Conservation (phyloP, 805 yeast species). For the Dipodascus albidus region DNA sequence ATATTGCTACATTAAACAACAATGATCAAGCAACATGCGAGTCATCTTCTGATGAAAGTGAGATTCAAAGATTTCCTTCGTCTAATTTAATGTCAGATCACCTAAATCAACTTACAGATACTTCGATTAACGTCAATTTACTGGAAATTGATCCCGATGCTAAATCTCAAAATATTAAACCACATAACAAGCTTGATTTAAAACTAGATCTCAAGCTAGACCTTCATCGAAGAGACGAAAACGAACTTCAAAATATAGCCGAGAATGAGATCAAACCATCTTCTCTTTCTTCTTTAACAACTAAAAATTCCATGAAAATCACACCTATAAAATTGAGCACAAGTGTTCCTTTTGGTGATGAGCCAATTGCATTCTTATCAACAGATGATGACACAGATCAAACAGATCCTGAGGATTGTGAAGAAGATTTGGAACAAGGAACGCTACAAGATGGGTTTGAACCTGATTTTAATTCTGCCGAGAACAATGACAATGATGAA, state of each 20-base stretch:
- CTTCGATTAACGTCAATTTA: neutral
- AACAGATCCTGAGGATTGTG: neutral
- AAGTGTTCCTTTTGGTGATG: neutral
- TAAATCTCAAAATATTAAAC: neutral
- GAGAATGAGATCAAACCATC: neutral
- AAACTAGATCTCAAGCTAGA: too few species aligned
- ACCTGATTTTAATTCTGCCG: neutral
- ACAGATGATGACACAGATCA: neutral
- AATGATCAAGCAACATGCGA: neutral
- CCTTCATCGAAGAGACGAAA: too few species aligned
- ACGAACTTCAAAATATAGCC: neutral
- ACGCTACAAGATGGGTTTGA: neutral
- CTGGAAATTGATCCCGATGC: neutral
- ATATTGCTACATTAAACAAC: conserved; percentile 8
- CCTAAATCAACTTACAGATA: neutral
- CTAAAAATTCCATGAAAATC: neutral
- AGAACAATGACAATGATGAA: neutral
- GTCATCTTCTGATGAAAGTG: neutral
- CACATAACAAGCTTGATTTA: too few species aligned
- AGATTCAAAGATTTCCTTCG: neutral
- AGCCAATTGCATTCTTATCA: conserved; percentile 1
- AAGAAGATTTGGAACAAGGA: neutral
- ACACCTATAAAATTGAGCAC: neutral
- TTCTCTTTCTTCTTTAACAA: neutral
- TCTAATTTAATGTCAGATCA: neutral